Evolutionary conservation across 768 basidiomycete species (phyloP), one percentile per base, ranked within the genome.

Genomic region (Termitomyces sp.): DNA sequence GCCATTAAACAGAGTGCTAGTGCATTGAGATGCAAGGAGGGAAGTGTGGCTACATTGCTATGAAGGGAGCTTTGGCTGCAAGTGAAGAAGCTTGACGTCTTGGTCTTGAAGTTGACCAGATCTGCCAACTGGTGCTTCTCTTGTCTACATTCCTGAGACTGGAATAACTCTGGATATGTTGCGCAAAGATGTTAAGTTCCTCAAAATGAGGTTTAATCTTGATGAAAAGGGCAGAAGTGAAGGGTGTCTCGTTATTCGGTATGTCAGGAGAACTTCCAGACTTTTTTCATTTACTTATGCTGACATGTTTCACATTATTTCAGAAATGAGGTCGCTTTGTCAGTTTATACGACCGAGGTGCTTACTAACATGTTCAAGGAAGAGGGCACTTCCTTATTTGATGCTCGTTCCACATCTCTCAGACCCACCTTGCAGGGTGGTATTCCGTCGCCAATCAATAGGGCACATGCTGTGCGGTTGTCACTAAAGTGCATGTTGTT

Each of bases 341-440:
- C 77, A 6, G 90, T 98, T 32, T 99, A 98, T 78, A 88, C 89
- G 16, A 95, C 95, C 6, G 87, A 93, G 6, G 82, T 97, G 57
- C 83, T 99, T 66, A 95, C 89, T 61, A 91, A 91, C 72, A 97
- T 99, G 80, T 75, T 98, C 73, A 88, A 89, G 67, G 96, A 97
- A 70, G 96, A 98, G 74, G 97, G 97, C 16, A 87, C 87, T 30
- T 63, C 79, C 5, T 78, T 98, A 32, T 99, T 98, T 69, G 97
- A 99, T 74, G 86, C 97, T 20, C 89, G 96, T 50, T 91, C 86
- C n/a, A 97, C 96, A n/a, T 90, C 93, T 1, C 84, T 99, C 20
- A 97, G 97, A n/a, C 97, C 98, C 75, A 98, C 95, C 4, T 77
- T 99, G 4, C 97, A 99, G 69, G 97, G 97, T 6, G 95, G 95